A percentile compares a stretch with the other conserved stretches of the same genome.
These are phyloP conservation scores for Lipomyces yamanashiensis DNA, from an alignment of 805 yeast genomes.

Conservation along the genomic window DNA sequence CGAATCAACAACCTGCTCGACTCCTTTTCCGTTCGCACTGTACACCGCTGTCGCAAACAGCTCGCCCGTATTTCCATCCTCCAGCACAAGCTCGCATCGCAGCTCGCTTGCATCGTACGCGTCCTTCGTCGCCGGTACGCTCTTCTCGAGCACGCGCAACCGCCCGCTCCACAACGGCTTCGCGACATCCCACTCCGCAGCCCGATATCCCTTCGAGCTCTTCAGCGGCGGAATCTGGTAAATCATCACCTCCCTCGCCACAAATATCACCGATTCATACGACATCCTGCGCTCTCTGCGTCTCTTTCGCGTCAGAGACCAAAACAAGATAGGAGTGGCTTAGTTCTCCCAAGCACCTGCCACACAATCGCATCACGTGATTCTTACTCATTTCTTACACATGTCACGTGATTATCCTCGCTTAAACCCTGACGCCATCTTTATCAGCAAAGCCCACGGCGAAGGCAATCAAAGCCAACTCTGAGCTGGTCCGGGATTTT, in stretches of 20 bases:
- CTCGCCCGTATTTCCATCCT: conserved; percentile 41
- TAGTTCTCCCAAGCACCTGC: background rate
- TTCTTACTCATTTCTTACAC: background rate
- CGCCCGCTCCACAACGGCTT: conserved; percentile 48
- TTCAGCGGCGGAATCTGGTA: conserved; percentile 44
- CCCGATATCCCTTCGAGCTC: conserved; percentile 39
- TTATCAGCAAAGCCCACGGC: conserved; percentile 1
- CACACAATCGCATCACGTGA: background rate
- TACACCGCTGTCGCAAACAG: conserved; percentile 49
- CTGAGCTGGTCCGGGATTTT: no score
- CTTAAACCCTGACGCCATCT: background rate
- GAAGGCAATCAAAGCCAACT: background rate
- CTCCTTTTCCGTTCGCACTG: conserved; percentile 42
- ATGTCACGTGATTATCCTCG: background rate
- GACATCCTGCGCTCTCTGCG: background rate
- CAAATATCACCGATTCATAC: conserved; percentile 33
- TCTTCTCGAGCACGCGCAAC: conserved; percentile 42
- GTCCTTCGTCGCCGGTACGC: background rate
- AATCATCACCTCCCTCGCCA: conserved; percentile 38
- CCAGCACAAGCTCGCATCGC: conserved; percentile 42
- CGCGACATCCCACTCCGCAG: conserved; percentile 45
- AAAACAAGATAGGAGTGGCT: background rate
- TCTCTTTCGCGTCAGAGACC: background rate
- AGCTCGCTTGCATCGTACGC: conserved; percentile 17
- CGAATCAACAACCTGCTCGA: conserved; percentile 45